Percentiles rank a stretch among this genome's conserved stretches.
Evolutionary conservation across 2,329 filamentous ascomycete species (phyloP).

Genomic region (Seiridium cupressi): DNA sequence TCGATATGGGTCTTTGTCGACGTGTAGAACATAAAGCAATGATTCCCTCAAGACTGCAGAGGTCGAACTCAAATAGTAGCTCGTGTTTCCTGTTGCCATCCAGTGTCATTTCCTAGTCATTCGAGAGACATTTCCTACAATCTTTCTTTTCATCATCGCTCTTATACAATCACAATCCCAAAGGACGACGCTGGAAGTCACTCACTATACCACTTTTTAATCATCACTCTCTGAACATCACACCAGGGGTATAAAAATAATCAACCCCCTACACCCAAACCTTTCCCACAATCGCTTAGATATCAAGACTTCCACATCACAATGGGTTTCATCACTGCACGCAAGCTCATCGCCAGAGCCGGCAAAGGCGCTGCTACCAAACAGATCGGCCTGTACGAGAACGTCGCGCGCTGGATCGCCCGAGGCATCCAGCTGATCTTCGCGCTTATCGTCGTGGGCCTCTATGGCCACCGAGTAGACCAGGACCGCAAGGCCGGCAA

Average conservation of each 20-base stretch:
- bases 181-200: constrained; percentile 5
- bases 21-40: background rate
- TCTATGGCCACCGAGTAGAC: constrained; percentile 65
- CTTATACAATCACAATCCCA: background rate
- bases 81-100: background rate
- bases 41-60: background rate
- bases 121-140: background rate
- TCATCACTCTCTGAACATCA: background rate
- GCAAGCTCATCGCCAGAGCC: constrained; percentile 17
- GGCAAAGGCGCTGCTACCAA: constrained; percentile 43
- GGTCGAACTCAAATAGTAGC: background rate
- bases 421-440: constrained; percentile 70
- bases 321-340: constrained; percentile 3
- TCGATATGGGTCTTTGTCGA: background rate
- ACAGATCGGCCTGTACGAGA: constrained; percentile 44
- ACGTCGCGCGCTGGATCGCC: constrained; percentile 47
- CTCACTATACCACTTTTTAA: background rate
- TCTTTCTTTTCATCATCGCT: background rate
- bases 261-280: background rate
- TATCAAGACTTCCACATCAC: background rate
- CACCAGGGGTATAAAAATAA: background rate
- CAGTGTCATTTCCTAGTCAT: background rate
- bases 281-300: background rate
- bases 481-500: constrained; percentile 33
- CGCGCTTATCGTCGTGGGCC: constrained; percentile 64